These are phyloP conservation scores for Moniliella sp. DNA, from an alignment of 1,284 basidiomycete genomes.

Conservation along the genomic window DNA sequence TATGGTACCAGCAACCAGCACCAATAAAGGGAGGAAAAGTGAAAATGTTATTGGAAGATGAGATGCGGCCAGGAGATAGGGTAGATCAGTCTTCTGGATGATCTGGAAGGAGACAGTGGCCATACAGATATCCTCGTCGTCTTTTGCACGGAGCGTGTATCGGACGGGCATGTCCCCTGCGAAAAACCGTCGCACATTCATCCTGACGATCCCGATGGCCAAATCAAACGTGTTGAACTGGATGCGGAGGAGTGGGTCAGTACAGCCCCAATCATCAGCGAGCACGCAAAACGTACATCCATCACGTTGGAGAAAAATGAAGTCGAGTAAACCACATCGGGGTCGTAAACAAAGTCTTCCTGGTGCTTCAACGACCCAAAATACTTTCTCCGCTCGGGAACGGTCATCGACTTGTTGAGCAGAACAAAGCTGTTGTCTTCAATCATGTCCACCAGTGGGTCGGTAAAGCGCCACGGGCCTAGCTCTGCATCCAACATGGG, in stretches of 20 bases:
- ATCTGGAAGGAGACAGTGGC: too few species aligned
- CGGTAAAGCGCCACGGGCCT: slow-evolving; percentile 35
- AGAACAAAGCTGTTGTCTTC: slow-evolving; percentile 37
- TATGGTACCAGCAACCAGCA: too few species aligned
- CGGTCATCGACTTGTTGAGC: slow-evolving; percentile 25
- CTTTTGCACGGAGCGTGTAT: too few species aligned
- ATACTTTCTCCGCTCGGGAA: slow-evolving; percentile 34
- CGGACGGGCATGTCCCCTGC: too few species aligned
- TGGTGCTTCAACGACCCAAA: slow-evolving; percentile 29
- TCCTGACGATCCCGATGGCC: slow-evolving; percentile 16
- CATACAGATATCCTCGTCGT: too few species aligned
- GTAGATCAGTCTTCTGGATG: too few species aligned
- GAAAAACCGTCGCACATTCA: slow-evolving; percentile 19
- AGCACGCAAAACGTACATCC: too few species aligned
- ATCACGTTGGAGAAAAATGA: slow-evolving; percentile 21
- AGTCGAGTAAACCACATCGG: slow-evolving; percentile 19
- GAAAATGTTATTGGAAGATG: too few species aligned
- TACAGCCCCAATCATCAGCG: too few species aligned
- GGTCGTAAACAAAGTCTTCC: slow-evolving; percentile 10
- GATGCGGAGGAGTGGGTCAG: too few species aligned
- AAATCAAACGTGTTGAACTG: slow-evolving; percentile 25
- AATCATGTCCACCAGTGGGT: slow-evolving; percentile 32
- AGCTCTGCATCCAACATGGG: slow-evolving; percentile 22
- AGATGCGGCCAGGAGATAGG: too few species aligned
- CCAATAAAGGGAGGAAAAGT: too few species aligned